Base-by-base conservation (phyloP, 1,284 basidiomycete genomes). In the Kalmanozyma brasiliensis region DNA sequence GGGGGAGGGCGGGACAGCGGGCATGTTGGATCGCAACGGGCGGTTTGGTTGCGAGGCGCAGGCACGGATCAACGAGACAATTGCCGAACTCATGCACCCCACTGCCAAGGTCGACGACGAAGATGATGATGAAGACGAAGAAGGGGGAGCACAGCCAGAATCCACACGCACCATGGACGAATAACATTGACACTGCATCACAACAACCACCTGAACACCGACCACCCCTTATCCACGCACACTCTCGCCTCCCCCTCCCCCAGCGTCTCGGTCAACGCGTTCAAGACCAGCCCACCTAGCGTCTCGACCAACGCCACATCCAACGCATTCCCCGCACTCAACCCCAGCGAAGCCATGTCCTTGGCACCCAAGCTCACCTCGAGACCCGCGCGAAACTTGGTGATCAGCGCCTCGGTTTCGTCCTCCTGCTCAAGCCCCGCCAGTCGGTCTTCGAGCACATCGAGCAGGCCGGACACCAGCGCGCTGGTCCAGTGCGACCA, bases 401-500 rank as follows among this genome's bases (percentile, higher is more conserved):
- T 30, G 1, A 61, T 8, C 22, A 67, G 23, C 41, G 55, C 19
- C 32, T 45, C 43, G 24, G 47, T 23, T 20, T 32, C n/a, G 3
- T 20, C 17, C 17, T 40, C 34, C 7, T 35, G 29, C 9, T 45
- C 45, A 4, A 62, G 47, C 55, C 55, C 49, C 17, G 53, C 55
- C 35, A 69, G 44, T n/a, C 56, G 30, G 16, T 70, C 67, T 33
- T 65, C 56, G 9, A 66, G 30, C 4, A 71, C 46, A 24, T 71
- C 68, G 17, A 71, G 44, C 20, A 71, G 41, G 6, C 68, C 68
- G 11, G 49, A 53, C 9, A 71, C 40, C 26, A 71, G 63, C 7
- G 68, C 68, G 26, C 47, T 53, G 20, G 62, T 66, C 68, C 68
- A 71, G 17, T 65, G 62, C 16, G 57, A 57, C 68, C 68, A 71